Evolutionary conservation across 768 basidiomycete species (phyloP).

Genomic region (Cubamyces sp.): DNA sequence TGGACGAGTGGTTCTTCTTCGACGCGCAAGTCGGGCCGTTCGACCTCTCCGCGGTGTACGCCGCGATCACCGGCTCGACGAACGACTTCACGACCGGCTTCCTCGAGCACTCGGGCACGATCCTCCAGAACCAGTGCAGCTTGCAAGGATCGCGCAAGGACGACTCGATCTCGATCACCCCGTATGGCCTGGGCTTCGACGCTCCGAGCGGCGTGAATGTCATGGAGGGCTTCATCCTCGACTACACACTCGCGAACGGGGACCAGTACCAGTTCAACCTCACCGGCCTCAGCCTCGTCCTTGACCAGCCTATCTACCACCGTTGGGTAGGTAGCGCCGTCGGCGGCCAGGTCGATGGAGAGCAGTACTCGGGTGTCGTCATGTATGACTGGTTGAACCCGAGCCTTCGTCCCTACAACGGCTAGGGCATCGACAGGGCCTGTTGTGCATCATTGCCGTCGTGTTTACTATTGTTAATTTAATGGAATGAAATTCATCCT

Average conservation of each 20-base stretch:
- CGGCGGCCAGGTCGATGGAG: conserved; percentile 21
- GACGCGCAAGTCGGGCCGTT: conserved; percentile 30
- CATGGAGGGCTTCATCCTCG: conserved; percentile 28
- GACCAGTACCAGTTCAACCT: conserved; percentile 29
- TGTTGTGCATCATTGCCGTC: too few species aligned
- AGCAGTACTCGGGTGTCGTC: conserved; percentile 5
- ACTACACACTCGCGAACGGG: conserved; percentile 30
- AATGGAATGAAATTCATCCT: too few species aligned
- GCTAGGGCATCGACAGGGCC: neutral
- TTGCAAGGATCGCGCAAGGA: conserved; percentile 23
- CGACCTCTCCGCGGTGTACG: conserved; percentile 28
- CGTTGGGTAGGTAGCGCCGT: conserved; percentile 29
- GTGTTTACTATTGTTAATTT: too few species aligned
- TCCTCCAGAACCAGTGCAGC: conserved; percentile 34
- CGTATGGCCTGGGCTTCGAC: conserved; percentile 24
- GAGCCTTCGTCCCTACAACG: conserved; percentile 12
- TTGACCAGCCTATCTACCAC: conserved; percentile 30
- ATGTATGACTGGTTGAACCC: conserved; percentile 26
- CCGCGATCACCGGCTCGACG: conserved; percentile 21
- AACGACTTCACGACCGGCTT: conserved; percentile 30
- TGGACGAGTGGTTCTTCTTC: conserved; percentile 31
- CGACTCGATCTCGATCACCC: conserved; percentile 27
- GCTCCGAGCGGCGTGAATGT: conserved; percentile 21
- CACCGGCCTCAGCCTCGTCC: conserved; percentile 25
- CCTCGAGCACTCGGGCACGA: conserved; percentile 27